These are phyloP conservation scores for Fusarium keratoplasticum DNA, from an alignment of 2,329 filamentous ascomycete genomes.

Conservation along the genomic window DNA sequence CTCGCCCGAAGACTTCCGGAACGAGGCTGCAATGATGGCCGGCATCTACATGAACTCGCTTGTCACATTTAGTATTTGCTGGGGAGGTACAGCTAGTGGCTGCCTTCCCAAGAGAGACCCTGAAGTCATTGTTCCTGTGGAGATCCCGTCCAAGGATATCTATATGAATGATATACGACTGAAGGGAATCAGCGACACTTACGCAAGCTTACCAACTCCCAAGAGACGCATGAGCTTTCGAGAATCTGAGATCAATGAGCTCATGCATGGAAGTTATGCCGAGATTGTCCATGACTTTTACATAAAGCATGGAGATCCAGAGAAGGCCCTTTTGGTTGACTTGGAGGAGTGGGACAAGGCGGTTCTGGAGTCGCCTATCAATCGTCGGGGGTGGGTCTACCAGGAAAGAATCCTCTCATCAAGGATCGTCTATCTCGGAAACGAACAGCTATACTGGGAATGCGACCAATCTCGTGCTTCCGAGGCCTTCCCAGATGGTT, in stretches of 20 bases:
- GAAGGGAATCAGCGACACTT: background rate
- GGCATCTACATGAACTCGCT: constrained; percentile 3
- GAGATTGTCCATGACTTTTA: background rate
- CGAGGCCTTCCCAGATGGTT: background rate
- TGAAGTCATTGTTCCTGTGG: background rate
- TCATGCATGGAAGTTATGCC: background rate
- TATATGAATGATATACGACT: background rate
- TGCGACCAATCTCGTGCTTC: background rate
- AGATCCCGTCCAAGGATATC: background rate
- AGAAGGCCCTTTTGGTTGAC: background rate
- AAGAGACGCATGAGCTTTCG: background rate
- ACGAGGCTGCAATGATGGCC: background rate
- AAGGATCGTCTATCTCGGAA: background rate
- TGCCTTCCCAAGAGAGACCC: background rate
- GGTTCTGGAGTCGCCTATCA: background rate
- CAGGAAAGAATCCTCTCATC: constrained; percentile 3
- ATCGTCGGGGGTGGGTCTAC: constrained; percentile 4
- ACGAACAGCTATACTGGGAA: constrained; percentile 6
- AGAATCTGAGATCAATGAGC: background rate
- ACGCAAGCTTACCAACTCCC: background rate
- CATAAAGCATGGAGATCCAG: background rate
- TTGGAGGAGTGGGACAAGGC: background rate
- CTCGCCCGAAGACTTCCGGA: background rate
- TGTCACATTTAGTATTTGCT: constrained; percentile 1
- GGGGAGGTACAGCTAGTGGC: background rate